Evolutionary conservation across 371 early-diverging fungal species (phyloP).

Genomic region (Syncephalastrum contaminatum): DNA sequence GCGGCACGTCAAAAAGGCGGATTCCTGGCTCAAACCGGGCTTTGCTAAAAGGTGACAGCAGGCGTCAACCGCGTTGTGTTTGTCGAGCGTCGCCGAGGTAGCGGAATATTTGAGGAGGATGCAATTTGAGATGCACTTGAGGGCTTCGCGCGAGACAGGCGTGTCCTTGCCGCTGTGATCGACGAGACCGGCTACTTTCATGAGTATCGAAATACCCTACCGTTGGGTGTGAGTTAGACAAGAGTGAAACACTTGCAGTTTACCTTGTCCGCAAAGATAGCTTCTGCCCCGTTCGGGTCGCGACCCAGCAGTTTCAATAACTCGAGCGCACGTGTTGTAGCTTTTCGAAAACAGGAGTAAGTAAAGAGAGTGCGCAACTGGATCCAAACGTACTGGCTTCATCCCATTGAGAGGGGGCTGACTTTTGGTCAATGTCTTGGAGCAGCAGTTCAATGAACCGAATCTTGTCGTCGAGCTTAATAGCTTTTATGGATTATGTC

Average conservation of each 20-base stretch:
- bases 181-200: constrained; percentile 25
- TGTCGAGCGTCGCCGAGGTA: constrained; percentile 44
- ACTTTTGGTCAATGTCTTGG: too few relatives aligned
- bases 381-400: too few relatives aligned
- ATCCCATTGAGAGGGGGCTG: too few relatives aligned
- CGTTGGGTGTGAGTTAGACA: not conserved
- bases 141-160: constrained; percentile 39
- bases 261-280: constrained; percentile 3
- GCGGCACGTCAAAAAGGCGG: constrained; percentile 57
- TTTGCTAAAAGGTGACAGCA: constrained; percentile 36
- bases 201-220: constrained; percentile 31
- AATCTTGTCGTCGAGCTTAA: too few relatives aligned
- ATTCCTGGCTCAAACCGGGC: constrained; percentile 38
- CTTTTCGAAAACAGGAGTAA: not conserved
- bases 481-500: too few relatives aligned
- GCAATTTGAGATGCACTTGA: constrained; percentile 61
- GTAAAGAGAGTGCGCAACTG: too few relatives aligned
- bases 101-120: constrained; percentile 41
- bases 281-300: constrained; percentile 8
- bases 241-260: not conserved
- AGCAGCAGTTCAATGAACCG: too few relatives aligned
- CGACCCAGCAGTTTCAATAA: constrained; percentile 8
- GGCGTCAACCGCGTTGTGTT: constrained; percentile 33
- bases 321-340: constrained; percentile 10
- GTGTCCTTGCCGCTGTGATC: constrained; percentile 19